Evolutionary conservation across 768 basidiomycete species (phyloP).

Genomic region (Tulasnella calospora): DNA sequence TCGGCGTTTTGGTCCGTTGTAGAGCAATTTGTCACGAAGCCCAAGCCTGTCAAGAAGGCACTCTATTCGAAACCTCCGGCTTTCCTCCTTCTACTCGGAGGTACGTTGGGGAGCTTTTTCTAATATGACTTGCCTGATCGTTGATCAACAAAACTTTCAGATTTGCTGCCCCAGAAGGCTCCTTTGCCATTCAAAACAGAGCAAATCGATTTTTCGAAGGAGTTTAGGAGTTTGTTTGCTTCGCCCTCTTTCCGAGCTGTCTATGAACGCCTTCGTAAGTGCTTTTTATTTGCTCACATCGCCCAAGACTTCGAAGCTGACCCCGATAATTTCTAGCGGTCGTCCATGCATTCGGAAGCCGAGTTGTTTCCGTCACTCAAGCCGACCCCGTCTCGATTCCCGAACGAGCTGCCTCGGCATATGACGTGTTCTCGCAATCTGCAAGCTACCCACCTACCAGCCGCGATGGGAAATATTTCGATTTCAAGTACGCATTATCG

Average conservation of each 20-base stretch:
- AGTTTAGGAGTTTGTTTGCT: constrained; percentile 63
- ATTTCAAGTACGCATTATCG: constrained; percentile 39
- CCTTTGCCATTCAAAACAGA: constrained; percentile 39
- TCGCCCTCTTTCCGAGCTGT: constrained; percentile 61
- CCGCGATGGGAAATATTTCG: constrained; percentile 50
- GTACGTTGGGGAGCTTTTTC: not conserved
- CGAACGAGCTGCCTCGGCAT: not conserved
- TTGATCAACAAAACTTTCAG: constrained; percentile 32
- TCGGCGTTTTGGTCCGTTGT: not conserved
- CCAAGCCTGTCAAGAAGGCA: not conserved
- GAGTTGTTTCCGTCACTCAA: not conserved
- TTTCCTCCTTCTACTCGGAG: constrained; percentile 63
- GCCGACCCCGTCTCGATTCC: not conserved
- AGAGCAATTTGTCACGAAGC: not conserved
- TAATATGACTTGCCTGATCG: not conserved
- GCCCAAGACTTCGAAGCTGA: not conserved
- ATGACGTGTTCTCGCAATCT: not conserved
- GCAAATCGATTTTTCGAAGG: constrained; percentile 11
- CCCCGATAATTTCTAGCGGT: not conserved
- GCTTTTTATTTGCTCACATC: not conserved
- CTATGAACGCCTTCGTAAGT: constrained; percentile 63
- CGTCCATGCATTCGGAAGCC: not conserved
- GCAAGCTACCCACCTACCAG: constrained; percentile 33
- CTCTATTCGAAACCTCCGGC: constrained; percentile 38
- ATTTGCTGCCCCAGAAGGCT: constrained; percentile 72